Evolutionary conservation across 768 basidiomycete genomes (phyloP).

Genomic region (Termitomyces sp.): DNA sequence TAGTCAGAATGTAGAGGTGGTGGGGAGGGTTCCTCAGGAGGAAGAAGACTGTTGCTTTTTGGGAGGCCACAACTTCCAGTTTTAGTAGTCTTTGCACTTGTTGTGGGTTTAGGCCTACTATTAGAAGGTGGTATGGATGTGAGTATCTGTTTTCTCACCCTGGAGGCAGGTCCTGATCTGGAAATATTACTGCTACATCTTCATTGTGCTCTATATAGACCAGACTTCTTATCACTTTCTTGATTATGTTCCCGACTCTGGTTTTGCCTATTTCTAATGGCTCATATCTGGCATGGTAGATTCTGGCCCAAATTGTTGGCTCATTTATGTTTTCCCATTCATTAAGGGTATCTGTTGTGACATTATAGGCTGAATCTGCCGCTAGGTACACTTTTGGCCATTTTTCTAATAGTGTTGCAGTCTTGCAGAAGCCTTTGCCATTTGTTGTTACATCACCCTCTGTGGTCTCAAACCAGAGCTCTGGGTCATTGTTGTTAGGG

Average conservation of each 20-base stretch:
- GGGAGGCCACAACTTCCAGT: not conserved
- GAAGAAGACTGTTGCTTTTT: not conserved
- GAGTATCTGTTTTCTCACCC: not conserved
- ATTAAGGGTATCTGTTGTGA: fast-evolving
- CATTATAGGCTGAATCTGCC: not conserved
- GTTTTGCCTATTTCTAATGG: not conserved
- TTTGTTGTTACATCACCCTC: not conserved
- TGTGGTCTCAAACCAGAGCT: not conserved
- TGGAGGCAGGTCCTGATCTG: not conserved
- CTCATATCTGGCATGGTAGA: not conserved
- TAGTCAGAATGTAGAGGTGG: not conserved
- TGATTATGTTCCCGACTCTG: not conserved
- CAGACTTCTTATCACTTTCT: not conserved
- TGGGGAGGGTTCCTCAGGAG: fast-evolving
- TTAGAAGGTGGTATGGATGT: not conserved
- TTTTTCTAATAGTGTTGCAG: not conserved
- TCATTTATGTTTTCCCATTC: not conserved
- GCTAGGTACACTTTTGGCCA: not conserved
- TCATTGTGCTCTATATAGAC: not conserved
- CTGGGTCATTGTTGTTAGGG: too few relatives aligned
- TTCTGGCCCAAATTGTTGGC: not conserved
- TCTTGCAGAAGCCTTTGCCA: not conserved
- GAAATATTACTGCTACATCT: not conserved
- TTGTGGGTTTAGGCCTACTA: not conserved
- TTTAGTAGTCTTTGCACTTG: not conserved